Conservation (phyloP, 2,329 filamentous ascomycete genomes). For the Penicillium sp. region DNA sequence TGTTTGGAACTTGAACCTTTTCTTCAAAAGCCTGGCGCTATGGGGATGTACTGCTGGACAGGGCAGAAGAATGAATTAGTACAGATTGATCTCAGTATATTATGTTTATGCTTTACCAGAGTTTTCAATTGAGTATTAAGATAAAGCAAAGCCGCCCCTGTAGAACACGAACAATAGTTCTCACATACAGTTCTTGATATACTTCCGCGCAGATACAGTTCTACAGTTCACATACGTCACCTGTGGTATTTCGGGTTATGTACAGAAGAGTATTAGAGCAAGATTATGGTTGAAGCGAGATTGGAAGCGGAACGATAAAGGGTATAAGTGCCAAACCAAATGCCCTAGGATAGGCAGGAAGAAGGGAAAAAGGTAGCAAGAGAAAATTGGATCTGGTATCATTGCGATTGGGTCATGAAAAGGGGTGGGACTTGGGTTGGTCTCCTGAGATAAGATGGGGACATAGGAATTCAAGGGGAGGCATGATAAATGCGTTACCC, state of each 20-base stretch:
- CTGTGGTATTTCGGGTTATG: too few relatives aligned
- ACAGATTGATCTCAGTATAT: not conserved
- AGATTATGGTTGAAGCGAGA: not conserved
- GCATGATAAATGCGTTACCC: too few relatives aligned
- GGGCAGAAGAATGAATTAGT: conserved; percentile 1
- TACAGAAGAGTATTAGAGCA: too few relatives aligned
- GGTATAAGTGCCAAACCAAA: not conserved
- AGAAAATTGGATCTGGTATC: conserved; percentile 17
- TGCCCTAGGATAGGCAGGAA: conserved; percentile 9
- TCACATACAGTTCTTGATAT: too few relatives aligned
- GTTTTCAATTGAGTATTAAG: too few relatives aligned
- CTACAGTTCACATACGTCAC: too few relatives aligned
- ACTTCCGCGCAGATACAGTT: too few relatives aligned
- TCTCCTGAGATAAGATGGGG: too few relatives aligned
- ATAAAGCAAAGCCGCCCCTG: too few relatives aligned
- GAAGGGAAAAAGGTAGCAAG: conserved; percentile 10
- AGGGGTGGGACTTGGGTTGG: not conserved
- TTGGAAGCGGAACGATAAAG: not conserved
- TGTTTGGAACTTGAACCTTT: conserved; percentile 8
- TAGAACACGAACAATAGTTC: too few relatives aligned
- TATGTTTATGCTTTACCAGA: too few relatives aligned
- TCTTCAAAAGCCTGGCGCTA: conserved; percentile 41
- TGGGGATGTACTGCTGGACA: conserved; percentile 33
- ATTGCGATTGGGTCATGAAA: conserved; percentile 21
- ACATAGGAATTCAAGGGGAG: too few relatives aligned